Conservation (phyloP, 371 early-diverging fungal species). For the Cokeromyces recurvatus region DNA sequence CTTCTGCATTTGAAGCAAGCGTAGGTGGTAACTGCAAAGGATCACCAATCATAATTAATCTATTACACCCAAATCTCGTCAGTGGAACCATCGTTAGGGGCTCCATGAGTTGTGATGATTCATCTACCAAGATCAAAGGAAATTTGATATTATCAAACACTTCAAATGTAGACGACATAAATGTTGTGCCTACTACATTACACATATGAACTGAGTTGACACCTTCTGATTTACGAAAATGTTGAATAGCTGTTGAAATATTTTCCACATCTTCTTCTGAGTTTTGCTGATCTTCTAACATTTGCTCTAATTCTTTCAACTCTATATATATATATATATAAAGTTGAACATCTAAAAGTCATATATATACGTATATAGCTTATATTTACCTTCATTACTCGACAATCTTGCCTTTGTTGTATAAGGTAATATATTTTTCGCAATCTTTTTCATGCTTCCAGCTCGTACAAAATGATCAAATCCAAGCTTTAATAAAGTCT, state of each 20-base stretch:
- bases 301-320: conserved; percentile 67
- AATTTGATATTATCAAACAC: conserved; percentile 51
- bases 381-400: conserved; percentile 48
- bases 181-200: conserved; percentile 75
- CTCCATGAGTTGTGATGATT: conserved; percentile 85
- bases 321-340: too few species aligned
- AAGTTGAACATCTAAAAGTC: too few species aligned
- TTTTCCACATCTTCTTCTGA: conserved; percentile 49
- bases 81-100: conserved; percentile 85
- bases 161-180: conserved; percentile 75
- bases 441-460: conserved; percentile 80
- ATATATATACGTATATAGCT: too few species aligned
- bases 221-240: conserved; percentile 56
- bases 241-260: conserved; percentile 62
- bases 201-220: conserved; percentile 40
- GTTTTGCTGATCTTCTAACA: conserved; percentile 58
- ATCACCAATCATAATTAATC: conserved; percentile 88
- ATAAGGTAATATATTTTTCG: conserved; percentile 64
- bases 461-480: conserved; percentile 80
- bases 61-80: conserved; percentile 52
- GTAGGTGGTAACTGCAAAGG: conserved; percentile 87
- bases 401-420: conserved; percentile 52
- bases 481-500: conserved; percentile 61
- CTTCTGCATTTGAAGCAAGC: conserved; percentile 47
- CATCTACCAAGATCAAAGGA: conserved; percentile 83